Percentiles rank a stretch among this genome's conserved stretches.
Evolutionary conservation across 2,329 filamentous ascomycete species (phyloP).

Genomic region (Pseudocercospora crystallina): DNA sequence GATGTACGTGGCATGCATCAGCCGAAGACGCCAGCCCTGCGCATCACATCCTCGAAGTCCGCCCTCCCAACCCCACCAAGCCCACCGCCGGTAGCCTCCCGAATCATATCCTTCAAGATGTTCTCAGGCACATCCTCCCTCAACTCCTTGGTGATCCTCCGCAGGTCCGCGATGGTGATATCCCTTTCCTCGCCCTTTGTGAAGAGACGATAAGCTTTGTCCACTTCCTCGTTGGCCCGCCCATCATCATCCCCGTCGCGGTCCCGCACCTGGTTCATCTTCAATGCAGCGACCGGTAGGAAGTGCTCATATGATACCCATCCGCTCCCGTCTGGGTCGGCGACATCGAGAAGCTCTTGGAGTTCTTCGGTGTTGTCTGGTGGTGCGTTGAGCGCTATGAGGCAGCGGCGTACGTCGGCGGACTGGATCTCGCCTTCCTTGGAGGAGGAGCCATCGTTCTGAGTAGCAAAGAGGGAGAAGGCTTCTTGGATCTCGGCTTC

Average conservation of each 20-base stretch:
- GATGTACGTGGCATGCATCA: constrained; percentile 51
- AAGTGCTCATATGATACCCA: constrained; percentile 79
- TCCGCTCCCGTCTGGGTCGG: constrained; percentile 80
- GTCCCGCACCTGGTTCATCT: constrained; percentile 58
- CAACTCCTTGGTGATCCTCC: constrained; percentile 74
- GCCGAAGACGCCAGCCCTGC: constrained; percentile 76
- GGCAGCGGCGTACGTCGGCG: constrained; percentile 48
- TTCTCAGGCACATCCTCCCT: constrained; percentile 84
- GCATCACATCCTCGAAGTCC: constrained; percentile 87
- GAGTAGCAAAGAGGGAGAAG: constrained; percentile 70
- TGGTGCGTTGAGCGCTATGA: constrained; percentile 73
- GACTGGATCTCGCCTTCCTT: constrained; percentile 52
- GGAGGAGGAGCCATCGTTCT: constrained; percentile 58
- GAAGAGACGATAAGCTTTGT: constrained; percentile 81
- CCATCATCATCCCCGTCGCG: constrained; percentile 46
- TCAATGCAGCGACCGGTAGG: constrained; percentile 82
- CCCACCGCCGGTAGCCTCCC: constrained; percentile 84
- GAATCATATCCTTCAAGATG: constrained; percentile 86
- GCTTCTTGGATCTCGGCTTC: constrained; percentile 90
- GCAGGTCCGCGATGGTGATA: constrained; percentile 80
- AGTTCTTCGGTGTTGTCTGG: constrained; percentile 66
- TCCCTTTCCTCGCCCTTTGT: constrained; percentile 58
- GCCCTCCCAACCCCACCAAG: constrained; percentile 71
- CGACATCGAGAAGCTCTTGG: constrained; percentile 71
- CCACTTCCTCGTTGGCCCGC: constrained; percentile 64